Evolutionary conservation across 2,329 filamentous ascomycete genomes (phyloP).

Genomic region (Sporothrix phasma): DNA sequence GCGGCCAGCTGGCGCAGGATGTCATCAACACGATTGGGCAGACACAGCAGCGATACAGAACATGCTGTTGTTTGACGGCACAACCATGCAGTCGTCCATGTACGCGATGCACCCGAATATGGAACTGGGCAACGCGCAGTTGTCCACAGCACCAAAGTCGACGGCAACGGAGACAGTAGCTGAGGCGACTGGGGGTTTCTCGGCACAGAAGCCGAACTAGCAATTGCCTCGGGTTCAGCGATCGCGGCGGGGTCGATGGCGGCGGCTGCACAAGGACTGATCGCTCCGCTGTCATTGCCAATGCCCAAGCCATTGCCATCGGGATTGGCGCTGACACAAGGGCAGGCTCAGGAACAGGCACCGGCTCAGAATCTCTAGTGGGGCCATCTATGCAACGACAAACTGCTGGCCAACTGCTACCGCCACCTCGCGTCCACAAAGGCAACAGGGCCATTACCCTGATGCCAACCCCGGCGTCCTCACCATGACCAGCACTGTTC

Average conservation of each 20-base stretch:
- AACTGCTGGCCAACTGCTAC: neutral
- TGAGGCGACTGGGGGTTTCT: neutral
- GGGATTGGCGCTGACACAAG: too few species aligned
- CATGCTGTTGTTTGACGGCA: constrained; percentile 82
- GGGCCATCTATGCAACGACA: neutral
- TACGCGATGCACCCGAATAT: constrained; percentile 66
- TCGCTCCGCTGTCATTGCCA: neutral
- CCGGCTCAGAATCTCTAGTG: neutral
- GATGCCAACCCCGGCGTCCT: too few species aligned
- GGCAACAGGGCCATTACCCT: too few species aligned
- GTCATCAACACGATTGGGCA: constrained; percentile 92
- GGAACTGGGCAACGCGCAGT: constrained; percentile 2
- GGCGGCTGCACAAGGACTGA: too few species aligned
- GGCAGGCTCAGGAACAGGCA: too few species aligned
- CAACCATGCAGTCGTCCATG: constrained; percentile 64
- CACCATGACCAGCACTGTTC: too few species aligned
- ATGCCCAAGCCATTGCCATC: too few species aligned
- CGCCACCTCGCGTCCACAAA: neutral
- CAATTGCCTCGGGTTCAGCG: neutral
- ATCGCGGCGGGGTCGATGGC: neutral
- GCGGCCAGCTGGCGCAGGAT: constrained; percentile 86
- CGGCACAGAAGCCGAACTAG: neutral
- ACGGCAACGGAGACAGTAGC: neutral
- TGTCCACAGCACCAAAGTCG: neutral
- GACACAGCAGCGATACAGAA: constrained; percentile 92